phyloP scores from a whole-genome alignment of 2,329 filamentous ascomycete genomes.

The Lecanoromycetidae sp. region DNA sequence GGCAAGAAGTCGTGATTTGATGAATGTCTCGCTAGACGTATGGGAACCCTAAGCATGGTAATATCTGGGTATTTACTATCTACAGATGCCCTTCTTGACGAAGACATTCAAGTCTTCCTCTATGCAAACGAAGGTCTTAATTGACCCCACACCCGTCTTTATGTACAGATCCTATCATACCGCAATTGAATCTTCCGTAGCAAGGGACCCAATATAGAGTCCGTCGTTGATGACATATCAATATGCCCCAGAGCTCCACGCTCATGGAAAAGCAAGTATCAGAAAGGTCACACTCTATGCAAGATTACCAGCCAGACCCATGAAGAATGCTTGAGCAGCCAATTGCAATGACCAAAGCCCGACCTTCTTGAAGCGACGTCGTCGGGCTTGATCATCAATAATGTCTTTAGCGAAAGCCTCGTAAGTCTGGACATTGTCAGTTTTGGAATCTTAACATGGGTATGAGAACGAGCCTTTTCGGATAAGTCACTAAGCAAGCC shows the following conservation, averaged over 20 bases:
- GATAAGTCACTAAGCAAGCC: conserved; percentile 88
- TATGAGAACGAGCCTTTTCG: conserved; percentile 48
- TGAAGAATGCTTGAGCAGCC: conserved; percentile 83
- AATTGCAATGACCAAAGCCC: conserved; percentile 92
- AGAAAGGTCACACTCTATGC: conserved; percentile 27
- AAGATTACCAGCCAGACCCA: conserved; percentile 81
- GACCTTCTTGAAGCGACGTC: conserved; percentile 83
- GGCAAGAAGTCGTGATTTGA: too few relatives aligned
- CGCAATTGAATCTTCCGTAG: neutral
- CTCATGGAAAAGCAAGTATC: neutral
- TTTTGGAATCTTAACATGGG: conserved; percentile 2
- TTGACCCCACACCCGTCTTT: neutral
- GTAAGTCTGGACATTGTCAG: conserved; percentile 50
- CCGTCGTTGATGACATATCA: too few relatives aligned
- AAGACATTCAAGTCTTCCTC: neutral
- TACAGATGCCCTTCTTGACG: neutral
- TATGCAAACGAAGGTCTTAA: neutral
- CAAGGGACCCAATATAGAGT: too few relatives aligned
- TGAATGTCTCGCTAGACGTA: too few relatives aligned
- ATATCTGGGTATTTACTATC: too few relatives aligned
- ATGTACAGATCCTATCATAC: neutral
- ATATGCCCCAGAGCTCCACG: neutral
- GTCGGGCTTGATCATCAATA: conserved; percentile 73
- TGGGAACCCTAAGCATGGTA: too few relatives aligned
- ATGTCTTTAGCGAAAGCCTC: conserved; percentile 88